Base-by-base conservation (phyloP, 139 green algal species). In the Micractinium sp. region DNA sequence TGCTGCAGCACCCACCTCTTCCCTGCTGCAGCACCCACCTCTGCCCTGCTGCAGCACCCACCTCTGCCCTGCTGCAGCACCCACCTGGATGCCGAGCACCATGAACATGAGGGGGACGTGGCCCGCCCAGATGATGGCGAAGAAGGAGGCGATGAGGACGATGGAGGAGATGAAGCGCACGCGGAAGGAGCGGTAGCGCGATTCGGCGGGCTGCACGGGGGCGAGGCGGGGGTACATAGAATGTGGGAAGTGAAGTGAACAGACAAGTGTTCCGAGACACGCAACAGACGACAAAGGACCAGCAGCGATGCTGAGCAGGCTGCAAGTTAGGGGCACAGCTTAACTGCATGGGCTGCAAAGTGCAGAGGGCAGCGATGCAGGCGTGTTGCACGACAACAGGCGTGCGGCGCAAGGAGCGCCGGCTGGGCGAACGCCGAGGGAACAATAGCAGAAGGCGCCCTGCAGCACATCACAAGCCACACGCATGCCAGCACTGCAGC, bases 61-160 rank as follows among this genome's bases (percentile, higher is more conserved):
- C 22, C 63, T 29, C 63, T 73, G 63, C 22, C 7, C 9, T 9
- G 9, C 7, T 16, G 47, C 47, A 56, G 47, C 47, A 16, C 60
- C 35, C 84, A 94, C 95, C 95, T 98, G 96, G 19, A 98, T 94
- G 13, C 88, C 91, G 7, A 98, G 90, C 53, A 98, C 92, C 88
- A 98, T 94, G 67, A 95, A 90, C 91, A 97, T 96, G 19, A 98
- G 89, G 13, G 95, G 95, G 7, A 98, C 96, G 90, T 98, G 96
- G 4, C 96, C 96, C 41, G 92, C 56, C 75, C 92, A 97, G 33
- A 98, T 93, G 61, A 97, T 90, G 23, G 79, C 81, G 0, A 97
- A 63, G 69, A 97, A 98, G 14, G 82, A 88, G 18, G 41, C 94
- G 60, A 98, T 96, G 67, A 99, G 92, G 0, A 94, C 85, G 0